Evolutionary conservation across 768 basidiomycete species (phyloP), one percentile per base, ranked within the genome.

Genomic region (Kwoniella newhampshirensis): DNA sequence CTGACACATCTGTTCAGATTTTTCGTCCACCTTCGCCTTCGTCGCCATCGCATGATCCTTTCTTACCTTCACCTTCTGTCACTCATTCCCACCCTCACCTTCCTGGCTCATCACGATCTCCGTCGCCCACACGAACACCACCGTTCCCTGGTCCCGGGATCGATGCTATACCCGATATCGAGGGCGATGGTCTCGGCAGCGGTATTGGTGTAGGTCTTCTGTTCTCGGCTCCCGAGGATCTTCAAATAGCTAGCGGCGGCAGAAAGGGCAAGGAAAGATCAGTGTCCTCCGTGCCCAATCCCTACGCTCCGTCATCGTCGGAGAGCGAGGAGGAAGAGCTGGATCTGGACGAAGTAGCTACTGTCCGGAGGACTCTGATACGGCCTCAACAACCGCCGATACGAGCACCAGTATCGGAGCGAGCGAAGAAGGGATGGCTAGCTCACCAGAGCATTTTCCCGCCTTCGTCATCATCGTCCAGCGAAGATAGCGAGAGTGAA

Each of bases 401-500:
- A 27, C 43, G 25, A 26, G 18, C 28, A 37, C 21, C 40, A 7
- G 32, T 58, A n/a, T 61, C 59, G n/a, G 60, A 66, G 35, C 46
- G 66, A 32, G 60, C 66, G 20, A 63, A 61, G 49, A 70, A 63
- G 49, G 75, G 75, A 4, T 76, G 75, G 75, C 45, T 70, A n/a
- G 75, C 71, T 6, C 75, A 76, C 64, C 73, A 73, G 41, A 68
- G 65, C 53, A 62, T 76, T 13, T 76, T 74, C 36, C 75, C 75
- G 8, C 57, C 69, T 26, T 71, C 71, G 2, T 68, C 68, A n/a
- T 64, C 62, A 1, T 63, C 62, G 12, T 64, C 63, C 13, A 56
- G 56, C 43, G 63, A 63, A 13, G 52, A 58, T 3, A 39, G 25
- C 30, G 62, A 65, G 25, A 67, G 64, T 41, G 65, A 68, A n/a